Evolutionary conservation across 768 basidiomycete species (phyloP).

Genomic region (Amanita jacksonii): DNA sequence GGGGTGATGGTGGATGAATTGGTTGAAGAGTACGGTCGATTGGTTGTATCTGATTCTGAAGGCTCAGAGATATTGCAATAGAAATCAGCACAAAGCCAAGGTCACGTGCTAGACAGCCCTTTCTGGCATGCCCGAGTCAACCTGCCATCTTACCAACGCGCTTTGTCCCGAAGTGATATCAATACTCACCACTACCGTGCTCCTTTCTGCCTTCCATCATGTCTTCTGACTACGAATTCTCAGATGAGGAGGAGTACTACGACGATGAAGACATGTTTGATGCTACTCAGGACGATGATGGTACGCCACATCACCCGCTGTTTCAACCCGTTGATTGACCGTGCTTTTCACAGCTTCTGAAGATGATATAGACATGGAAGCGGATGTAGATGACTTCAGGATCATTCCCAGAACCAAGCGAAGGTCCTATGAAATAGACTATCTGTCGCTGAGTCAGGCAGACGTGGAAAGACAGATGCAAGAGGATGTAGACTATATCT

Average conservation of each 20-base stretch:
- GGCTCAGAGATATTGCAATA: no score
- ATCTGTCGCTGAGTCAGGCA: constrained; percentile 59
- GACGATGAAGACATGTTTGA: constrained; percentile 69
- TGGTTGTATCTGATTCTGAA: no score
- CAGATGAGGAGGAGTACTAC: constrained; percentile 64
- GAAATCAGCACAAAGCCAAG: no score
- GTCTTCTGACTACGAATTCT: constrained; percentile 62
- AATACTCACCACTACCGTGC: constrained; percentile 14
- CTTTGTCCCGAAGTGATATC: constrained; percentile 14
- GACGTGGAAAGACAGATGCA: constrained; percentile 75
- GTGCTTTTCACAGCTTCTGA: constrained; percentile 23
- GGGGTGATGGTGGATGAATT: no score
- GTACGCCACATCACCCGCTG: constrained; percentile 18
- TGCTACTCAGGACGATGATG: constrained; percentile 47
- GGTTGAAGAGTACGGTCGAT: no score
- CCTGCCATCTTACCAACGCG: constrained; percentile 7
- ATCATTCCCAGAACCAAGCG: constrained; percentile 42
- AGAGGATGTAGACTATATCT: constrained; percentile 76
- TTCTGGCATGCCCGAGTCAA: not conserved
- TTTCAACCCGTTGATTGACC: constrained; percentile 4
- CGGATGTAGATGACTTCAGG: constrained; percentile 54
- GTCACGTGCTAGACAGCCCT: constrained; percentile 4
- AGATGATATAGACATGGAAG: constrained; percentile 66
- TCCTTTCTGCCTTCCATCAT: constrained; percentile 17
- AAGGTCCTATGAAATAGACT: constrained; percentile 83